phyloP scores from a whole-genome alignment of 495 filamentous ascomycete genomes.

The Hypoxylon subgilvum region DNA sequence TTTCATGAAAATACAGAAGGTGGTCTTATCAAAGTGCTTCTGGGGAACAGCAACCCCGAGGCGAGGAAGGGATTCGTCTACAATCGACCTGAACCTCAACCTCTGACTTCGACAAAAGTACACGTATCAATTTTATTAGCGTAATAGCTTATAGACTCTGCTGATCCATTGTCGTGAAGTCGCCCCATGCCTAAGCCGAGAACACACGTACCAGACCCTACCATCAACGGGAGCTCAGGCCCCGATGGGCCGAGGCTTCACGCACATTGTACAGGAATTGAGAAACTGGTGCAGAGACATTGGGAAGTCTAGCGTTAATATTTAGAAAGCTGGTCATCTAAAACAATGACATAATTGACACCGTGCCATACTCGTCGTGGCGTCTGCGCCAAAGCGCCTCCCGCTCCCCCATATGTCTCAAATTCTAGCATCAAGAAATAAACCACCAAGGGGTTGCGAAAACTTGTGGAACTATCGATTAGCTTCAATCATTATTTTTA shows the following conservation, averaged over 20 bases:
- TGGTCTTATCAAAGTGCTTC: neutral
- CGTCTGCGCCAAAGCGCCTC: conserved; percentile 12
- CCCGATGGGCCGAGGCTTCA: conserved; percentile 11
- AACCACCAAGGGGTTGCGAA: conserved; percentile 2
- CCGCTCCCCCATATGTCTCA: conserved; percentile 26
- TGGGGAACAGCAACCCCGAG: too few species aligned
- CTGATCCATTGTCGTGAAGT: conserved; percentile 1
- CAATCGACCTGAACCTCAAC: too few species aligned
- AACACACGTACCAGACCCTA: conserved; percentile 9
- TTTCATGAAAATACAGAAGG: neutral
- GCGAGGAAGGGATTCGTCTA: too few species aligned
- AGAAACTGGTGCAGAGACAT: neutral
- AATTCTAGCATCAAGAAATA: neutral
- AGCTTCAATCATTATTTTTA: conserved; percentile 4
- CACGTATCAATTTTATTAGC: too few species aligned
- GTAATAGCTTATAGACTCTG: too few species aligned
- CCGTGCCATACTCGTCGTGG: conserved; percentile 9
- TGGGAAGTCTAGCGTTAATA: neutral
- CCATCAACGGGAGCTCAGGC: neutral
- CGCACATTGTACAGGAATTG: neutral
- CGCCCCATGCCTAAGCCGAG: conserved; percentile 12
- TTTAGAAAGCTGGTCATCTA: conserved; percentile 2
- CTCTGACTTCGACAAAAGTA: neutral
- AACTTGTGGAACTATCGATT: conserved; percentile 8
- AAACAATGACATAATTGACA: conserved; percentile 29